phyloP scores from a whole-genome alignment of 345 rosid species.

The Eucalyptus regnans region DNA sequence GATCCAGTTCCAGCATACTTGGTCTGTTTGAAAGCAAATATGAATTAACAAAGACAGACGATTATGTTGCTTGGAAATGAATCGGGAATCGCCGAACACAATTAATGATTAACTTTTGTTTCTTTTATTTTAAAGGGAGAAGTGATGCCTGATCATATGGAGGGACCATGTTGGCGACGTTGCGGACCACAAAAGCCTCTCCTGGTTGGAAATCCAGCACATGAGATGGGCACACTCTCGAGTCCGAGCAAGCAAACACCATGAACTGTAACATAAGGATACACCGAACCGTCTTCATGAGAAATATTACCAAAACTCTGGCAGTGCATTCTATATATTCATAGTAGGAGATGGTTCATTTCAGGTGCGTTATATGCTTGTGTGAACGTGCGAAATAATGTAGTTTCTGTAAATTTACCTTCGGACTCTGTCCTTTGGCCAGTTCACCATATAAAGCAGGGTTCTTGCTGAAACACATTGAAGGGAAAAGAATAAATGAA shows the following conservation, averaged over 20 bases:
- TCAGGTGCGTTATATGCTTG: neutral
- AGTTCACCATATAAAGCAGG: conserved; percentile 62
- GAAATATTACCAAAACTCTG: neutral
- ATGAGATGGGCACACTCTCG: conserved; percentile 94
- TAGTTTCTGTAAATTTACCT: conserved; percentile 16
- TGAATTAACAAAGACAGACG: neutral
- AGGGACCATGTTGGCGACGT: conserved; percentile 86
- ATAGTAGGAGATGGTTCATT: neutral
- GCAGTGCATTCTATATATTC: neutral
- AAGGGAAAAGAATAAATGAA: neutral
- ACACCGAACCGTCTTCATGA: neutral
- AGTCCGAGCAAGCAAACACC: conserved; percentile 96
- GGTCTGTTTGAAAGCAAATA: conserved; percentile 1
- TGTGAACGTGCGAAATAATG: neutral
- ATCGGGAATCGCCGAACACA: neutral
- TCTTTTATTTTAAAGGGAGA: neutral
- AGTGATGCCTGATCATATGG: conserved; percentile 53
- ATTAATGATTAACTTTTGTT: neutral
- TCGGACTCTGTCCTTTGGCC: conserved; percentile 85
- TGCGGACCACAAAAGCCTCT: conserved; percentile 89
- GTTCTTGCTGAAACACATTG: conserved; percentile 32
- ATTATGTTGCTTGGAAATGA: neutral
- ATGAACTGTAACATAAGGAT: conserved; percentile 40
- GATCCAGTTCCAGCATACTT: conserved; percentile 64
- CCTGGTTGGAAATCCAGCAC: conserved; percentile 82